A percentile compares a stretch with the other conserved stretches of the same genome.
These are phyloP conservation scores for Raffaelea albimanens DNA, from an alignment of 2,329 filamentous ascomycete species.

Conservation along the genomic window DNA sequence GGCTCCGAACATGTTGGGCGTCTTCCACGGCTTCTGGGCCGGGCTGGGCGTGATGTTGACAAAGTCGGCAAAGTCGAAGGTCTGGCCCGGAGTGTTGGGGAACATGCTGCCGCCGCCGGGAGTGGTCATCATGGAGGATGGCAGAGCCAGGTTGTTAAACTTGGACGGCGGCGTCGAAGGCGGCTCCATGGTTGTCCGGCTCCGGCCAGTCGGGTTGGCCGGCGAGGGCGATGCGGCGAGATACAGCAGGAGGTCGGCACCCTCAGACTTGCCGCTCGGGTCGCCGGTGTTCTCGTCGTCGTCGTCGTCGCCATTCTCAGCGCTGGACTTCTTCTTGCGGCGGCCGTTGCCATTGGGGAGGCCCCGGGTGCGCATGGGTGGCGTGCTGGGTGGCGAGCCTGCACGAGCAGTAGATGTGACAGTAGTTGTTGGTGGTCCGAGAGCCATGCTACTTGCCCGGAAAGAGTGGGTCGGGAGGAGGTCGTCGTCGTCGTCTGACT, in stretches of 20 bases:
- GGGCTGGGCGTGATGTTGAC: slow-evolving; percentile 96
- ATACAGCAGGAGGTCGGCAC: slow-evolving; percentile 71
- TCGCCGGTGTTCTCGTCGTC: slow-evolving; percentile 10
- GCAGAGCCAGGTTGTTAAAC: slow-evolving; percentile 56
- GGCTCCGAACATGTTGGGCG: slow-evolving; percentile 45
- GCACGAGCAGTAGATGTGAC: slow-evolving; percentile 24
- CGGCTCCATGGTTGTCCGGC: slow-evolving; percentile 48
- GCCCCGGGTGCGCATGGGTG: slow-evolving; percentile 54
- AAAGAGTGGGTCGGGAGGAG: slow-evolving; percentile 71
- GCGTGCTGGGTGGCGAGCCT: slow-evolving; percentile 78
- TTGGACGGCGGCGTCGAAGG: slow-evolving; percentile 70
- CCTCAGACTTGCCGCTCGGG: slow-evolving; percentile 37
- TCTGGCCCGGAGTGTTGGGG: slow-evolving; percentile 70
- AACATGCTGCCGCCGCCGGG: slow-evolving; percentile 61
- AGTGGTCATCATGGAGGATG: slow-evolving; percentile 83
- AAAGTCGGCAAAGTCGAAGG: slow-evolving; percentile 92
- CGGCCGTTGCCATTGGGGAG: slow-evolving; percentile 28
- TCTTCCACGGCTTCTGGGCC: slow-evolving; percentile 83
- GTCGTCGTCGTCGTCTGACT: slow-evolving; percentile 74
- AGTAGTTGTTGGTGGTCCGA: slow-evolving; percentile 2
- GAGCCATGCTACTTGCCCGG: slow-evolving; percentile 32
- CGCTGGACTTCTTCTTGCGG: slow-evolving; percentile 34
- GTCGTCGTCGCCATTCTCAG: slow-evolving; percentile 39
- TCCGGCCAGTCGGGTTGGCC: slow-evolving; percentile 47
- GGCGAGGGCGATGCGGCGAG: slow-evolving; percentile 87